These are phyloP conservation scores for Candida namnaoensis DNA, from an alignment of 805 yeast species.

Conservation along the genomic window DNA sequence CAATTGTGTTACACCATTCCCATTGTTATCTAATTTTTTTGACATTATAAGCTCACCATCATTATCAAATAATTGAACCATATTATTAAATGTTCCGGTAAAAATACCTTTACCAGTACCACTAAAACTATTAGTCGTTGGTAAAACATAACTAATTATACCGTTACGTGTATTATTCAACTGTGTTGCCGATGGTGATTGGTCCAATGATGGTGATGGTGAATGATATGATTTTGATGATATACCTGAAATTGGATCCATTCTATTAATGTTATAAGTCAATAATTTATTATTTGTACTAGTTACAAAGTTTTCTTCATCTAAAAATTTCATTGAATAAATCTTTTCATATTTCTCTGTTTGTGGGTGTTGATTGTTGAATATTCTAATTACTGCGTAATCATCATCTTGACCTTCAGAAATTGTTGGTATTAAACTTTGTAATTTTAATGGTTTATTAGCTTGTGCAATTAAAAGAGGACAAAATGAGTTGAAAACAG, in stretches of 20 bases:
- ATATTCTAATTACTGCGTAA: slow-evolving; percentile 13
- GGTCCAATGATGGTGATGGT: too few relatives aligned
- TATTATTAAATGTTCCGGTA: slow-evolving; percentile 23
- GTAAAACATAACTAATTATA: slow-evolving; percentile 11
- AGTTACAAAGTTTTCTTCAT: slow-evolving; percentile 16
- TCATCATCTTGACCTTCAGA: slow-evolving; percentile 6
- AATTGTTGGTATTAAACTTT: slow-evolving; percentile 9
- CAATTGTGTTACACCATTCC: slow-evolving; percentile 25
- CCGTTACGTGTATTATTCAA: slow-evolving; percentile 3
- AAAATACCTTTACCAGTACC: slow-evolving; percentile 14
- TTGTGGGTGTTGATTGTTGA: slow-evolving; percentile 18
- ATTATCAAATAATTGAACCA: slow-evolving; percentile 20
- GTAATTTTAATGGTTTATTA: slow-evolving; percentile 27
- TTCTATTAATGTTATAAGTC: slow-evolving; percentile 21
- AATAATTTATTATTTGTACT: slow-evolving; percentile 22
- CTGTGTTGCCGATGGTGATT: background rate
- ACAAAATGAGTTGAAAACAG: slow-evolving; percentile 17
- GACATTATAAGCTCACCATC: slow-evolving; percentile 12
- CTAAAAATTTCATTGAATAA: slow-evolving; percentile 17
- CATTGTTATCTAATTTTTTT: slow-evolving; percentile 7
- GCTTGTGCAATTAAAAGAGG: slow-evolving; percentile 21
- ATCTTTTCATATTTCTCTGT: slow-evolving; percentile 25
- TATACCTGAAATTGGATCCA: slow-evolving; percentile 9
- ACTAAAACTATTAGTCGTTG: slow-evolving; percentile 6
- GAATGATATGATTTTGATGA: background rate